phyloP scores from a whole-genome alignment of 2,329 filamentous ascomycete genomes.

The Ascocoryne sarcoides region DNA sequence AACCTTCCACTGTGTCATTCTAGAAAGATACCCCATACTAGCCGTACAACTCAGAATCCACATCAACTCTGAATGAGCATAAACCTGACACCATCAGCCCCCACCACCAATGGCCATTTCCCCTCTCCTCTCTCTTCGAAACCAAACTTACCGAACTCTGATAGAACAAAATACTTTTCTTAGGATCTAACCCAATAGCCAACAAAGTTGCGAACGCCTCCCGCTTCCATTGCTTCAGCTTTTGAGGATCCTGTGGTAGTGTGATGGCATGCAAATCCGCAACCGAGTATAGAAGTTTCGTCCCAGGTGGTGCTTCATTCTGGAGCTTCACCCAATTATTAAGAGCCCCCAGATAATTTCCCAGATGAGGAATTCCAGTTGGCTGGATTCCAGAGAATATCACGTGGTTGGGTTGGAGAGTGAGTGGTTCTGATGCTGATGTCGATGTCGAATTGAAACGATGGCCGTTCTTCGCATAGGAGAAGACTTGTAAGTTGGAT shows the following conservation, averaged over 20 bases:
- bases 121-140: not conserved
- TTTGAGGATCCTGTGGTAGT: slow-evolving; percentile 53
- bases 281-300: slow-evolving; percentile 71
- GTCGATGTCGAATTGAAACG: slow-evolving; percentile 2
- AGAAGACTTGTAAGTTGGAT: too few relatives aligned
- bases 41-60: slow-evolving; percentile 93
- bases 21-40: slow-evolving; percentile 82
- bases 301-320: slow-evolving; percentile 44
- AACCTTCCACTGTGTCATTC: slow-evolving; percentile 99
- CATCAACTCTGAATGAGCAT: slow-evolving; percentile 82
- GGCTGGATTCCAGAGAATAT: slow-evolving; percentile 97
- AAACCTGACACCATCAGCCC: slow-evolving; percentile 40
- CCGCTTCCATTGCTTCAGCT: slow-evolving; percentile 55
- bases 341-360: slow-evolving; percentile 89
- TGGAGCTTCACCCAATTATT: slow-evolving; percentile 81
- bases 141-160: slow-evolving; percentile 55
- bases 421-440: not conserved
- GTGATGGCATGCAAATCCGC: slow-evolving; percentile 92
- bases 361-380: slow-evolving; percentile 85
- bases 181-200: slow-evolving; percentile 74
- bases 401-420: slow-evolving; percentile 29
- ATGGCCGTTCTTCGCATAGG: slow-evolving; percentile 17
- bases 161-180: slow-evolving; percentile 70
- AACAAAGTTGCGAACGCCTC: slow-evolving; percentile 74
- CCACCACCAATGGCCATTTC: not conserved